Evolutionary conservation across 2,329 filamentous ascomycete genomes (phyloP).

Genomic region (Neocatenulostroma microsporum): DNA sequence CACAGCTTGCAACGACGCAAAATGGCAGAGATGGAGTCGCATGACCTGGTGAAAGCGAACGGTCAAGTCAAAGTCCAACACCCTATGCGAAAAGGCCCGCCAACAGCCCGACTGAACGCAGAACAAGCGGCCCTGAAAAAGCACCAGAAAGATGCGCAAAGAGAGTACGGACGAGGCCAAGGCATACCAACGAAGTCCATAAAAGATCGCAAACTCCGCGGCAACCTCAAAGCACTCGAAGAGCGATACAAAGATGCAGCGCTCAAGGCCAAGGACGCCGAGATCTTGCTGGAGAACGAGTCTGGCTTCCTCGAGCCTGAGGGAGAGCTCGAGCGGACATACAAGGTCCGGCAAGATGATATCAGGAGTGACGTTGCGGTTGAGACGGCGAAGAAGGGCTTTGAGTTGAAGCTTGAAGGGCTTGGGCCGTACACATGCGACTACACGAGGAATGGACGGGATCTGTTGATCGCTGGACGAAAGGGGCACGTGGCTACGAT

Average conservation of each 20-base stretch:
- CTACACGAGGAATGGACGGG: conserved; percentile 81
- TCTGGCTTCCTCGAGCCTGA: conserved; percentile 83
- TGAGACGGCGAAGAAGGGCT: conserved; percentile 84
- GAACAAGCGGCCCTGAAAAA: conserved; percentile 28
- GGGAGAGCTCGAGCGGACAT: conserved; percentile 79
- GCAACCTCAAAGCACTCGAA: conserved; percentile 71
- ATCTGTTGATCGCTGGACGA: conserved; percentile 74
- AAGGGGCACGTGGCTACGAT: conserved; percentile 95
- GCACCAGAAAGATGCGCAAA: conserved; percentile 29
- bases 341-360: conserved; percentile 83
- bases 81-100: conserved; percentile 16
- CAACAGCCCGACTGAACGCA: conserved; percentile 24
- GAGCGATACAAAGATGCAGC: conserved; percentile 73
- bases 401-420: conserved; percentile 75
- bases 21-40: conserved; percentile 18
- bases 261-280: conserved; percentile 83
- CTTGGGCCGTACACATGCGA: conserved; percentile 83
- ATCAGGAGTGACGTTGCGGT: conserved; percentile 66
- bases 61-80: conserved; percentile 19
- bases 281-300: conserved; percentile 84
- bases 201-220: conserved; percentile 82
- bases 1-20: neutral
- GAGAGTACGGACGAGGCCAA: conserved; percentile 74
- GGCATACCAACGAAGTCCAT: conserved; percentile 64
- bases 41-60: conserved; percentile 20